A percentile compares a stretch with the other conserved stretches of the same genome.
These are phyloP conservation scores for Cytospora mali DNA, from an alignment of 2,329 filamentous ascomycete species.

Conservation along the genomic window DNA sequence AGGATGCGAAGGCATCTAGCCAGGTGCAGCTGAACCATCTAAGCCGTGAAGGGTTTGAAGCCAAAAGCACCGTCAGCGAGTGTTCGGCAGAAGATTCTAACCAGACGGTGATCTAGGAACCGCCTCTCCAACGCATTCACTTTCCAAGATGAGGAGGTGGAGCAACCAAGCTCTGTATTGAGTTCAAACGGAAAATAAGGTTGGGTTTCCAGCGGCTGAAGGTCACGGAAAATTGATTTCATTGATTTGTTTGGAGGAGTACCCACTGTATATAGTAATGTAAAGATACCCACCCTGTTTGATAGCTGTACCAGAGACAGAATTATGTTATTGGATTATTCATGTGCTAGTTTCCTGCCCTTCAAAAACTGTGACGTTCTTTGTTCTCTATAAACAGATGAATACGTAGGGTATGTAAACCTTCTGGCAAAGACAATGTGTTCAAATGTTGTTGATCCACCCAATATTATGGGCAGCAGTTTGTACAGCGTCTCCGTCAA, in stretches of 20 bases:
- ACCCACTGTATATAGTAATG: not conserved
- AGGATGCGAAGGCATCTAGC: conserved; percentile 29
- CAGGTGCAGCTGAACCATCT: conserved; percentile 30
- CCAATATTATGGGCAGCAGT: too few species aligned
- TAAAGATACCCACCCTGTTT: conserved; percentile 1
- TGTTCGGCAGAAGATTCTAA: conserved; percentile 25
- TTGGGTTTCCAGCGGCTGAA: not conserved
- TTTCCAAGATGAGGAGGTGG: conserved; percentile 10
- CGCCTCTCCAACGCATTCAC: conserved; percentile 25
- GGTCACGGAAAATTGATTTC: not conserved
- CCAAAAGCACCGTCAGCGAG: conserved; percentile 25
- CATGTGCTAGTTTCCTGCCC: not conserved
- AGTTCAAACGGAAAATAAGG: not conserved
- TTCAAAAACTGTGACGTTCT: not conserved
- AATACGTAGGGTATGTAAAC: too few species aligned
- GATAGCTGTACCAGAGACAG: not conserved
- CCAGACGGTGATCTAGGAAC: conserved; percentile 17
- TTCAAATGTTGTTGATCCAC: too few species aligned
- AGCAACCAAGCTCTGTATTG: not conserved
- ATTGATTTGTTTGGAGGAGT: not conserved
- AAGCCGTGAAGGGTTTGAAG: conserved; percentile 27
- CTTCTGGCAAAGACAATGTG: too few species aligned
- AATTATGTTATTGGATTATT: not conserved
- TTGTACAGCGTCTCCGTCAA: too few species aligned
- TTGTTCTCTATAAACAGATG: not conserved